These are phyloP conservation scores for Talaromyces nanjingensis DNA, from an alignment of 495 filamentous ascomycete species.

Conservation along the genomic window DNA sequence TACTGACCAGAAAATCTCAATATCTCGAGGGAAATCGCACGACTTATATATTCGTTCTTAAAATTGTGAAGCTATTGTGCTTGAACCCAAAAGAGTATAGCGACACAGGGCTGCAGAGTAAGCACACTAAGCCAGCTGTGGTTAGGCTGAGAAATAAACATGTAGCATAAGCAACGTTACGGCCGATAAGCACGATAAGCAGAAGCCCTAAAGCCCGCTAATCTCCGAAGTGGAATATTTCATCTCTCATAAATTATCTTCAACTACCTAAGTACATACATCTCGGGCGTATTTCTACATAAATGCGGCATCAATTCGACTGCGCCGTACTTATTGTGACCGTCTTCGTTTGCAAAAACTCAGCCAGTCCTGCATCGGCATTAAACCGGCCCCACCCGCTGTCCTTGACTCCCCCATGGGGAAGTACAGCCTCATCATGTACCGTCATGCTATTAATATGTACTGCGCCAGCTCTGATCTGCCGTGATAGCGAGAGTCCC, in stretches of 20 bases:
- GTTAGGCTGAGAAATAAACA: not conserved
- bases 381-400: constrained; percentile 72
- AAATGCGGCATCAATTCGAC: too few relatives aligned
- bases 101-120: not conserved
- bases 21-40: not conserved
- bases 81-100: not conserved
- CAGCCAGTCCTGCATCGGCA: constrained; percentile 14
- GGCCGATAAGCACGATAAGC: not conserved
- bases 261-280: too few relatives aligned
- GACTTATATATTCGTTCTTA: not conserved
- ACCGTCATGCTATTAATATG: constrained; percentile 84
- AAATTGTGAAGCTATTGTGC: not conserved
- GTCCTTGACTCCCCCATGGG: constrained; percentile 80
- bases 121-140: not conserved
- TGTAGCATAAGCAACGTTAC: too few relatives aligned
- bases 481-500: constrained; percentile 18
- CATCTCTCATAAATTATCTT: too few relatives aligned
- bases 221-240: not conserved
- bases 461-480: constrained; percentile 21
- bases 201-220: not conserved
- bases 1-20: not conserved
- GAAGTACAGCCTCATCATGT: constrained; percentile 72
- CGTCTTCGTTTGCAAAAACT: not conserved
- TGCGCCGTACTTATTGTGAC: not conserved
- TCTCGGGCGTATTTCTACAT: too few relatives aligned